Base-by-base conservation (phyloP, 495 filamentous ascomycete genomes). In the Rostrohypoxylon terebratum region DNA sequence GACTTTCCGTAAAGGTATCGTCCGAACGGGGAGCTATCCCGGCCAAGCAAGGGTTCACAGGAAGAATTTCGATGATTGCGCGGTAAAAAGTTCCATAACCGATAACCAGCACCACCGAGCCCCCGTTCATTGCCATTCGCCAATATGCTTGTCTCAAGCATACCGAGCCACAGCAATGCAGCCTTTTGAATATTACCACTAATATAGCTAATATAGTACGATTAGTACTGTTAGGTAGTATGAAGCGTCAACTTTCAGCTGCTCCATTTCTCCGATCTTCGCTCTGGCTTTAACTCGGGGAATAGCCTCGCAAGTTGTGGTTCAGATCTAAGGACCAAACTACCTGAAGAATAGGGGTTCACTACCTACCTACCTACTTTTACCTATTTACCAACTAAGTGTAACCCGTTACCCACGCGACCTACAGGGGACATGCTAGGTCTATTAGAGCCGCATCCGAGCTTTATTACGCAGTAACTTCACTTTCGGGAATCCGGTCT, bases 361-460 rank as follows among this genome's bases (percentile, higher is more conserved):
- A 58, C 47, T 48, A 28, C 7, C 18, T 16, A 8, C 16, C 42
- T 45, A 45, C 14, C 40, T 44, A 44, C 40, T 11, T 47, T 18
- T 47, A 5, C 16, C 1, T 21, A 5, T 59, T 31, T 33, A 16
- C 58, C 48, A 62, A 66, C 38, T 21, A 33, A 28, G 33, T 18
- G 20, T 59, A 63, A 4, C 33, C 16, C 31, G 47, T 33, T 36
- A 36, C 59, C 31, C 38, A 65, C 61, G 42, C 68, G 59, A 63
- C 65, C 36, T 62, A 23, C 61, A 58, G 16, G 55, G 31, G 53
- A 50, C 48, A 58, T 62, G 33, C 61, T 48, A 40, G 69, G 44
- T 68, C 61, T 65, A 42, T 57, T 57, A 65, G 71, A 73, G 71
- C 71, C 71, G 71, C 71, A 73, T 62, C 71, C 71, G 57, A 66